These are phyloP conservation scores for Solanum microdontum DNA, from an alignment of 257 asterid species.

Conservation along the genomic window DNA sequence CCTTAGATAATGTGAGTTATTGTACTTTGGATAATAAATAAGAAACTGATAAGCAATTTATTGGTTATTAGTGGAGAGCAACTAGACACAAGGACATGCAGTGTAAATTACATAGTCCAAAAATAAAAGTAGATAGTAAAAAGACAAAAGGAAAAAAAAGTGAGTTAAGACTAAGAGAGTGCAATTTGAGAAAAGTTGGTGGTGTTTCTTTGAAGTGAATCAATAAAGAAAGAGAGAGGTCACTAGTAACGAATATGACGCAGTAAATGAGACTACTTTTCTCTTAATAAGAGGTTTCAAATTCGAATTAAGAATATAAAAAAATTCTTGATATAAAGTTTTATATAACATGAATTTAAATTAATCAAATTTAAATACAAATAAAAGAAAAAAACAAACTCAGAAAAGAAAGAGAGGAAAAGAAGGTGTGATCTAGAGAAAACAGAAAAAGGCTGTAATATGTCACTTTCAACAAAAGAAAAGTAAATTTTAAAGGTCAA, in stretches of 20 bases:
- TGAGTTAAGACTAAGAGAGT: constrained; percentile 22
- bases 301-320: accelerated
- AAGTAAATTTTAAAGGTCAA: neutral
- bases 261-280: accelerated
- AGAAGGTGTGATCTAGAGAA: constrained; percentile 3
- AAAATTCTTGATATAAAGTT: too few species aligned
- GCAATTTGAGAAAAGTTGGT: constrained; percentile 21
- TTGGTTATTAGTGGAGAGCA: neutral
- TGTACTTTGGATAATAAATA: neutral
- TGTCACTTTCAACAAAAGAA: constrained; percentile 42
- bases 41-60: neutral
- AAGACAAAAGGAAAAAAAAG: constrained; percentile 3
- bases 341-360: accelerated
- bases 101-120: neutral
- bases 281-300: too few species aligned
- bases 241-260: accelerated
- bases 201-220: constrained; percentile 59
- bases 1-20: neutral
- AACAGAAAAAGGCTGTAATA: constrained; percentile 30
- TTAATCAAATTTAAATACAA: accelerated
- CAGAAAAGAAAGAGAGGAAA: neutral
- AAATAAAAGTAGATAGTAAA: neutral
- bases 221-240: constrained; percentile 19
- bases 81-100: neutral
- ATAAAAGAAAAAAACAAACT: neutral